Base-by-base conservation (phyloP, 2,329 filamentous ascomycete genomes). In the Trichoderma asperellum region DNA sequence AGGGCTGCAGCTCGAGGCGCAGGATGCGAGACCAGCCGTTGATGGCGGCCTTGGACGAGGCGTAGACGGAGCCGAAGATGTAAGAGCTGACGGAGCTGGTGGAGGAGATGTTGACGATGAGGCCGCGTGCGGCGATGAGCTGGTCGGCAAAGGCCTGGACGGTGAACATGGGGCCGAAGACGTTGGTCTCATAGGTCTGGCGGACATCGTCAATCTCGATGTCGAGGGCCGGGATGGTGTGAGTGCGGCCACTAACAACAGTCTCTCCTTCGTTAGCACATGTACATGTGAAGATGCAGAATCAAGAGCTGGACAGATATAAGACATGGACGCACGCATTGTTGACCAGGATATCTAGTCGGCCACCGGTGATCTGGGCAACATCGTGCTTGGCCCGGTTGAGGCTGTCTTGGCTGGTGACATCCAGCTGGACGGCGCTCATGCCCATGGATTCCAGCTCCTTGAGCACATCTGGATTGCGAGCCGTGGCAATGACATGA, bases 341-440 rank as follows among this genome's bases (percentile, higher is more conserved):
- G 77, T 88, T 89, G 60, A 89, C 82, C 21, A 89, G 84, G 57
- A 88, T 83, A 72, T 89, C 86, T 5, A 89, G 82, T 58, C 79
- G 83, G 16, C 86, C 86, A 10, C 81, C 81, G 2, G 85, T 87
- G 58, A 88, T 76, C 14, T 80, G 75, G 12, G 78, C 73, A 14
- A 88, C 83, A 63, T 84, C 79, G 2, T 79, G 78, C 68, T 82
- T 83, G 73, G 84, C 86, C 53, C 76, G 75, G 21, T 79, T 80
- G 75, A 89, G 86, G 72, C 85, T 88, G 29, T 82, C 80, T 21
- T 78, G 74, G 24, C 82, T 80, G 34, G 86, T 88, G 35, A 89
- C 86, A 68, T 89, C 87, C 12, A 88, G 82, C 37, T 79, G 74
- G 10, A 88, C 72, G 18, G 82, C 80, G 68, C 81, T 84, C 77